Evolutionary conservation across 305 asterid genomes (phyloP).

Genomic region (Salvia sclarea): DNA sequence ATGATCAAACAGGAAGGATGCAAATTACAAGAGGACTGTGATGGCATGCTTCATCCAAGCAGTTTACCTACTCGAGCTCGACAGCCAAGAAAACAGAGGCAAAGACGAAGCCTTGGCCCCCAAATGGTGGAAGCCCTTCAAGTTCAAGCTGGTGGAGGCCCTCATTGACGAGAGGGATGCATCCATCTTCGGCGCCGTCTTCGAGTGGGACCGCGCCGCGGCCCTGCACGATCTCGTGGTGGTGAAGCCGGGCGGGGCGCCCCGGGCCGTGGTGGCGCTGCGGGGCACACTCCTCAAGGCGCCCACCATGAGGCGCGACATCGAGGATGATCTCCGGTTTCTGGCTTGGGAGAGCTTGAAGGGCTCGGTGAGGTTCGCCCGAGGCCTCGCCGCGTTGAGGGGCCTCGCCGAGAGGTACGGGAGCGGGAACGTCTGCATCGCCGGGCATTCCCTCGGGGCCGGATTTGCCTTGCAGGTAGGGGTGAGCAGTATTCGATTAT

Average conservation of each 20-base stretch:
- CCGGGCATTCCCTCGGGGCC: constrained; percentile 89
- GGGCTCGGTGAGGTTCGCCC: constrained; percentile 72
- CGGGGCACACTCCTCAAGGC: constrained; percentile 76
- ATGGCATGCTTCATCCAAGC: constrained; percentile 90
- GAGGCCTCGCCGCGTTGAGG: constrained; percentile 50
- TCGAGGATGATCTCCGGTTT: constrained; percentile 78
- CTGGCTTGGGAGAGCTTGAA: constrained; percentile 81
- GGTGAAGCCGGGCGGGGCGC: constrained; percentile 76
- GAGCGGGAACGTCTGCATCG: constrained; percentile 59
- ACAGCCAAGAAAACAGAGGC: constrained; percentile 73
- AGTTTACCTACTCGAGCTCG: constrained; percentile 87
- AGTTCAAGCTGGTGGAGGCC: constrained; percentile 66
- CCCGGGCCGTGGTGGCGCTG: constrained; percentile 70
- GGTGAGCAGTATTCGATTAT: too few relatives aligned
- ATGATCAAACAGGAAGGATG: constrained; percentile 59
- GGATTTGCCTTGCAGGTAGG: constrained; percentile 92
- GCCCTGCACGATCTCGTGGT: constrained; percentile 69
- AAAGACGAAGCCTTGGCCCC: constrained; percentile 72
- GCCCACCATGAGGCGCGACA: constrained; percentile 71
- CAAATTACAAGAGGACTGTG: constrained; percentile 74
- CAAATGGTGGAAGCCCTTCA: constrained; percentile 93
- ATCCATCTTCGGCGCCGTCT: constrained; percentile 81
- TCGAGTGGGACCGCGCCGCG: constrained; percentile 89
- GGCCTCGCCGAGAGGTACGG: constrained; percentile 56
- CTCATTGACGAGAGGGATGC: constrained; percentile 77